Percentiles rank a stretch among this genome's conserved stretches.
phyloP scores from a whole-genome alignment of 2,329 filamentous ascomycete genomes.

The Talaromyces marneffei region DNA sequence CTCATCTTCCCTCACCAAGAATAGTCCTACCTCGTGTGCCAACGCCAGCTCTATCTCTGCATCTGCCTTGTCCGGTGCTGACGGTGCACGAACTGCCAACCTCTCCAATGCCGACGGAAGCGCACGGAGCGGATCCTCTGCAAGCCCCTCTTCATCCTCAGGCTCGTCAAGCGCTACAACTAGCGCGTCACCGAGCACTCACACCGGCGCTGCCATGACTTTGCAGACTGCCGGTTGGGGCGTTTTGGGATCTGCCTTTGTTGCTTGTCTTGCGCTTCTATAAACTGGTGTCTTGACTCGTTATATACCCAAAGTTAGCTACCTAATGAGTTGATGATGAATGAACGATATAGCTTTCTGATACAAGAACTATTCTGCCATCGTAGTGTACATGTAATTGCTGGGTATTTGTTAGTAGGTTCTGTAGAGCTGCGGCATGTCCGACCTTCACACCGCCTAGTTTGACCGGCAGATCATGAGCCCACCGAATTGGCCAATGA shows the following conservation, averaged over 20 bases:
- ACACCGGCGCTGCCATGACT: constrained; percentile 25
- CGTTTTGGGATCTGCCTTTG: constrained; percentile 30
- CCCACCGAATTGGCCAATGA: constrained; percentile 2
- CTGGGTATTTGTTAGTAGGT: background rate
- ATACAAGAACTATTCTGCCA: background rate
- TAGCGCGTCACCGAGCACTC: constrained; percentile 23
- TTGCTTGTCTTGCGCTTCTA: constrained; percentile 29
- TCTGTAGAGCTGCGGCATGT: background rate
- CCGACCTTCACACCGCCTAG: background rate
- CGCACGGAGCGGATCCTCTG: constrained; percentile 22
- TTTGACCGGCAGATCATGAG: background rate
- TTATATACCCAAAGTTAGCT: background rate
- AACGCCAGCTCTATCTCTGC: constrained; percentile 54
- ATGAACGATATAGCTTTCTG: background rate
- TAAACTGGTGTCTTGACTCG: constrained; percentile 14
- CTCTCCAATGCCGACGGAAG: constrained; percentile 32
- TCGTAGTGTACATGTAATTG: background rate
- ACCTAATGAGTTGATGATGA: background rate
- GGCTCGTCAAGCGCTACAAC: constrained; percentile 11
- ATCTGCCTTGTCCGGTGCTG: constrained; percentile 34
- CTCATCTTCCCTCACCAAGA: constrained; percentile 45
- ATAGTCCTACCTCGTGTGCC: constrained; percentile 47
- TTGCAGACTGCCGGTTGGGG: constrained; percentile 35
- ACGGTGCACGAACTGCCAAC: constrained; percentile 41
- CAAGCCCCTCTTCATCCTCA: constrained; percentile 6